Base-by-base conservation (phyloP, 1,284 basidiomycete species). In the Anthracocystis walkeri region DNA sequence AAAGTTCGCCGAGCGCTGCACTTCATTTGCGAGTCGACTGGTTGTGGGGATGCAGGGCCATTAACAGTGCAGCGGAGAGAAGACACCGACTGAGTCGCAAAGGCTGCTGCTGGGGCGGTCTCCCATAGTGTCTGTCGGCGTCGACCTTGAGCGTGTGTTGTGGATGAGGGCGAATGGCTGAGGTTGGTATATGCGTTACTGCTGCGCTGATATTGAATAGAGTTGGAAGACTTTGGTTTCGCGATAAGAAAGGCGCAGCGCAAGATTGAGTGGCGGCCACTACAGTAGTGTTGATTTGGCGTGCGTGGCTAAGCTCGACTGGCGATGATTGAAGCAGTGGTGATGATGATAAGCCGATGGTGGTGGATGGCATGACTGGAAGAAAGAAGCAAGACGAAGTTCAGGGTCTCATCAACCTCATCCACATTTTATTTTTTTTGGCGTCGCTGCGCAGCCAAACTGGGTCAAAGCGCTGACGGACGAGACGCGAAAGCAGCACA, bases 321-420 rank as follows among this genome's bases (percentile, higher is more conserved):
- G 25, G 46, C 14, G 11, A 14, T 16, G 35, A 38, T 38, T 8
- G n/a, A 31, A n/a, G 29, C 29, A 29, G 27, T 49, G 27, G 29
- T 20, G 27, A 4, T 12, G 48, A 29, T 29, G 46, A 21, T 48
- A 8, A 27, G 48, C 31, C 10, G 25, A 48, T n/a, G 29, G n/a
- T 6, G 23, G 18, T 56, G 18, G 23, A 45, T 40, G 21, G 31
- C 35, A 20, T 4, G 33, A 20, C n/a, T 11, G 21, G 23, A 52
- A 14, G 29, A 29, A 38, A 46, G 33, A 12, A 20, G 10, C 21
- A 21, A 23, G 25, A 48, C 41, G 35, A 50, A 41, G 20, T 18
- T 31, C 46, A 59, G 58, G 49, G 58, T 60, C 56, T 41, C 35
- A 25, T 38, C 18, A n/a, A 29, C n/a, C 41, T 42, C 48, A 49